These are phyloP conservation scores for Pseudohyphozyma bogoriensis DNA, from an alignment of 768 basidiomycete genomes.

Conservation along the genomic window DNA sequence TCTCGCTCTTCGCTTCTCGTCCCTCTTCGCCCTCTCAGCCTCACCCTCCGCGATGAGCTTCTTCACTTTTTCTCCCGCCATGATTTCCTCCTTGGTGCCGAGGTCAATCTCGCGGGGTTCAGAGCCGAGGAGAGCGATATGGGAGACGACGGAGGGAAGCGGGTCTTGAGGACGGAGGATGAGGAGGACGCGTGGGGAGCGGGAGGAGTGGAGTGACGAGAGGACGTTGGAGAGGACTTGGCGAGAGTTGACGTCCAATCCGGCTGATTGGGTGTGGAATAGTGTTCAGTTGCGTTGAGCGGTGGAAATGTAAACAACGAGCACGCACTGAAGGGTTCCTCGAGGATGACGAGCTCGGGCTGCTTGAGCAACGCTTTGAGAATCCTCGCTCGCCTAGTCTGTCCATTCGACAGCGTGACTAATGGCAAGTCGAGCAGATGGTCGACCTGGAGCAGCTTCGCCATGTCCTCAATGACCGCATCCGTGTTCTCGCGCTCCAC, in stretches of 20 bases:
- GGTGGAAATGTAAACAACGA: neutral
- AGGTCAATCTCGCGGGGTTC: neutral
- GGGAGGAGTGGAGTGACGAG: slow-evolving; percentile 45
- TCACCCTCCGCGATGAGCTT: slow-evolving; percentile 6
- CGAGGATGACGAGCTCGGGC: slow-evolving; percentile 70
- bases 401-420: slow-evolving; percentile 80
- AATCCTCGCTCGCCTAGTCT: slow-evolving; percentile 77
- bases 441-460: slow-evolving; percentile 50
- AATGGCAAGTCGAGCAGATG: slow-evolving; percentile 68
- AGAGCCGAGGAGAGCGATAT: slow-evolving; percentile 43
- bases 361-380: slow-evolving; percentile 59
- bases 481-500: slow-evolving; percentile 14
- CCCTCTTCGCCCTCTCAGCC: neutral
- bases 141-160: slow-evolving; percentile 61
- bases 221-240: slow-evolving; percentile 51
- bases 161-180: slow-evolving; percentile 60
- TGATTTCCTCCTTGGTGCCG: slow-evolving; percentile 2
- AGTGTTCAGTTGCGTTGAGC: neutral
- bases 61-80: neutral
- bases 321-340: slow-evolving; percentile 78
- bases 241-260: slow-evolving; percentile 58
- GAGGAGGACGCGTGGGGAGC: slow-evolving; percentile 54
- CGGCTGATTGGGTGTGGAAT: slow-evolving; percentile 46
- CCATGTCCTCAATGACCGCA: slow-evolving; percentile 49
- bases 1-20: neutral